Evolutionary conservation across 2,329 filamentous ascomycete species (phyloP), one percentile per base, ranked within the genome.

Genomic region (Cladophialophora exuberans): DNA sequence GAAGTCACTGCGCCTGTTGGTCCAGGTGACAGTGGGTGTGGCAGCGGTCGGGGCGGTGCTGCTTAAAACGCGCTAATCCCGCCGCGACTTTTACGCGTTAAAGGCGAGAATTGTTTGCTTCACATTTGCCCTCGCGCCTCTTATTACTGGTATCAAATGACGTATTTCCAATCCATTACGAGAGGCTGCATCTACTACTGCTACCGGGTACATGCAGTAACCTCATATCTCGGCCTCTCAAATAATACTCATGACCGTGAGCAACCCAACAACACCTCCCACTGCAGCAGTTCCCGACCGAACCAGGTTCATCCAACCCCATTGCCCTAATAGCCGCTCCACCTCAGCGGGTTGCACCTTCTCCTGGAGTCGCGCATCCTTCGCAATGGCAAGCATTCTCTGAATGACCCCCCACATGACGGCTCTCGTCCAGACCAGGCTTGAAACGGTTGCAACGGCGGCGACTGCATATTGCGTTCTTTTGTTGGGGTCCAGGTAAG

Each of bases 241-340:
- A 31, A 54, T 22, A 11, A 11, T 30, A 3, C 35, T 28, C 15
- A 25, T 36, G 10, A 42, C 13, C 52, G 44, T 51, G 20, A 41
- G 26, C 36, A 56, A 36, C 2, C 43, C 56, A 54, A 48, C 30
- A 5, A 54, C n/a, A 7, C 53, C 59, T 15, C 48, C 56, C 13
- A 59, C 18, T 17, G 42, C 54, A 18, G 57, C 54, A 51, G 59
- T 11, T 18, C 13, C 51, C 10, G 54, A 47, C 36, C 57, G 23
- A 6, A 56, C 51, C 15, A 53, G 11, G 25, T 62, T 58, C 57
- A 60, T 62, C 51, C 57, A 60, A n/a, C 33, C 35, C 60, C 60
- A 59, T 30, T 33, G 28, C 41, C 23, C 38, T 17, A 56, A 51
- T 18, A 60, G 23, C 25, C 18, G 17, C 9, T 43, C 44, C 6